Evolutionary conservation across 495 filamentous ascomycete genomes (phyloP).

Genomic region (Filosporella fistucella): DNA sequence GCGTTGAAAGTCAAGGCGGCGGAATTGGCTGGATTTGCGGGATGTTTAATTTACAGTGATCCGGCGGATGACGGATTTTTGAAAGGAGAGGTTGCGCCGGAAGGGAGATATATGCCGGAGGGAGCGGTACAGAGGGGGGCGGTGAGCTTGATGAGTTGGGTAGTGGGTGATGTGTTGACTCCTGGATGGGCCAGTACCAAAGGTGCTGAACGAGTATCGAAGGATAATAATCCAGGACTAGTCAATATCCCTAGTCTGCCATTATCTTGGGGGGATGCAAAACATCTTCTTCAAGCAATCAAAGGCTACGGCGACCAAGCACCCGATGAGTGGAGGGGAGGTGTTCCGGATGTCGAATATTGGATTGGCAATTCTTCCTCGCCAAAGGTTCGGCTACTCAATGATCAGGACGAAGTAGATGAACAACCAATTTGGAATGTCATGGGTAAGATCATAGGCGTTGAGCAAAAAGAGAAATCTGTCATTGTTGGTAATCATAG

Average conservation of each 20-base stretch:
- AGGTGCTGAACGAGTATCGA: slow-evolving; percentile 56
- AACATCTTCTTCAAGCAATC: slow-evolving; percentile 70
- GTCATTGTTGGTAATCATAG: slow-evolving; percentile 93
- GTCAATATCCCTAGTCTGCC: slow-evolving; percentile 84
- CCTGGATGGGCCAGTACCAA: slow-evolving; percentile 80
- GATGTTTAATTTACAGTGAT: slow-evolving; percentile 90
- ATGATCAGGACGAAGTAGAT: slow-evolving; percentile 79
- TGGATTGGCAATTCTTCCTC: slow-evolving; percentile 79
- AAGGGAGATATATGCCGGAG: slow-evolving; percentile 71
- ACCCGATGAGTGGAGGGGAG: slow-evolving; percentile 71
- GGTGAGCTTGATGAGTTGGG: slow-evolving; percentile 79
- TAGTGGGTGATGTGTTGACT: slow-evolving; percentile 84
- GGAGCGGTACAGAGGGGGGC: slow-evolving; percentile 78
- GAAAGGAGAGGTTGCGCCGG: slow-evolving; percentile 61
- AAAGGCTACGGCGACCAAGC: slow-evolving; percentile 70
- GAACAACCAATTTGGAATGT: slow-evolving; percentile 89
- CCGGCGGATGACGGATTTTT: slow-evolving; percentile 75
- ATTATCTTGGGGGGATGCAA: slow-evolving; percentile 82
- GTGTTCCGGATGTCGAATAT: slow-evolving; percentile 61
- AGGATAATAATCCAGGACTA: slow-evolving; percentile 67
- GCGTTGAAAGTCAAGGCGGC: slow-evolving; percentile 87
- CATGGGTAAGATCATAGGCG: slow-evolving; percentile 72
- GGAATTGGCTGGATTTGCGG: slow-evolving; percentile 75
- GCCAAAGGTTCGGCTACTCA: slow-evolving; percentile 77
- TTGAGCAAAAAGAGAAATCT: slow-evolving; percentile 77